These are phyloP conservation scores for Phytophthora constricta DNA, from an alignment of 352 stramenopile species.

Conservation along the genomic window DNA sequence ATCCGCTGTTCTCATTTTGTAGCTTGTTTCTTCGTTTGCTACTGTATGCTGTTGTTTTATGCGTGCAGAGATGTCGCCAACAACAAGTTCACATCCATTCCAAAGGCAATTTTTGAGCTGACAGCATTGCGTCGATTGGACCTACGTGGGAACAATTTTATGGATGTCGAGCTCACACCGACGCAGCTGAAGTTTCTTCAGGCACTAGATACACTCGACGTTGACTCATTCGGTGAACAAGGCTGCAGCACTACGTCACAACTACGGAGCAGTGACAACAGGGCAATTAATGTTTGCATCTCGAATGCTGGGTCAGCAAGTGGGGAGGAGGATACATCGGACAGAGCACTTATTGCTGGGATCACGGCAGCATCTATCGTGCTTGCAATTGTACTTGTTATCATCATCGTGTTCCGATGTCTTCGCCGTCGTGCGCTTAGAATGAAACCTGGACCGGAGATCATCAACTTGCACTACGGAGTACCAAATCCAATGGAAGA, in stretches of 20 bases:
- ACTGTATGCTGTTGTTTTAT: background rate
- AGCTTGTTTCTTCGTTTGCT: background rate
- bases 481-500: slow-evolving; percentile 19
- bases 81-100: slow-evolving; percentile 58
- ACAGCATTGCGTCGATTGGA: slow-evolving; percentile 45
- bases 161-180: slow-evolving; percentile 38
- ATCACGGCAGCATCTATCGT: slow-evolving; percentile 30
- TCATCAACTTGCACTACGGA: slow-evolving; percentile 14
- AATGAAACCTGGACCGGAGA: slow-evolving; percentile 11
- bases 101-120: slow-evolving; percentile 51
- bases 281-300: slow-evolving; percentile 24
- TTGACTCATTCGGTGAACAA: slow-evolving; percentile 42
- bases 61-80: slow-evolving; percentile 53
- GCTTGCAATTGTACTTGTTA: slow-evolving; percentile 24
- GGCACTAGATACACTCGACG: slow-evolving; percentile 33
- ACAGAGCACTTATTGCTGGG: slow-evolving; percentile 31
- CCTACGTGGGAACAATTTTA: slow-evolving; percentile 52
- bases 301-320: background rate
- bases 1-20: background rate
- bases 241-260: slow-evolving; percentile 30
- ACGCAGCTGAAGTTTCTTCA: slow-evolving; percentile 51
- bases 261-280: slow-evolving; percentile 13
- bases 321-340: slow-evolving; percentile 2
- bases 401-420: slow-evolving; percentile 29
- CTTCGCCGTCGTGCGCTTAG: slow-evolving; percentile 19